Conservation (phyloP, 352 stramenopile species). For the Thraustochytrium sp. region DNA sequence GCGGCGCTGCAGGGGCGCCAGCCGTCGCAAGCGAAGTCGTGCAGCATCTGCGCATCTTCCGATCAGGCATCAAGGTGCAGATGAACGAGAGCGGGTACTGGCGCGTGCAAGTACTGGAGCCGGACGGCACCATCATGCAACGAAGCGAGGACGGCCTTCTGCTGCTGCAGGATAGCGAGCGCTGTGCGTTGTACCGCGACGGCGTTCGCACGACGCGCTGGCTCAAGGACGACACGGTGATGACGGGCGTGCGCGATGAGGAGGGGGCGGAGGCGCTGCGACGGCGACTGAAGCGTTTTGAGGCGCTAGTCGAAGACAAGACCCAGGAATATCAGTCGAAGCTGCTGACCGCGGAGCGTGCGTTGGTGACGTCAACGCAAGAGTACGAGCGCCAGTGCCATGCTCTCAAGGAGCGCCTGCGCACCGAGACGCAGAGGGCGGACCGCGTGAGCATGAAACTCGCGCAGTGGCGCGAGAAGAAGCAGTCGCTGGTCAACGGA, state of each 20-base stretch:
- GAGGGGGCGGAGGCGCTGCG: background rate
- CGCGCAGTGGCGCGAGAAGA: constrained; percentile 14
- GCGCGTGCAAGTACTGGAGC: background rate
- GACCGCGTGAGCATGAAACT: constrained; percentile 5
- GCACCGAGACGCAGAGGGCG: background rate
- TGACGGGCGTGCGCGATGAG: background rate
- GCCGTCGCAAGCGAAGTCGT: background rate
- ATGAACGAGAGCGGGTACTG: background rate
- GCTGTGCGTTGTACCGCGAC: background rate
- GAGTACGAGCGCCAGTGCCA: constrained; percentile 21
- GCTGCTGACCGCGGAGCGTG: background rate
- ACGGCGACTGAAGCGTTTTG: background rate
- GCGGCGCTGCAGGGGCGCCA: background rate
- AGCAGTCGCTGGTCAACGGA: background rate
- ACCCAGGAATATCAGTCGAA: constrained; percentile 13
- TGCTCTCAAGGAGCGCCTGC: background rate
- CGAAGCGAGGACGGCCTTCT: background rate
- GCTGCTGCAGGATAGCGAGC: background rate
- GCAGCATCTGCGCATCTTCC: background rate
- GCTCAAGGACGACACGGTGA: background rate
- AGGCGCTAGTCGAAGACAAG: background rate
- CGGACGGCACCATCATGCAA: constrained; percentile 10
- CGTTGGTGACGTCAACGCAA: constrained; percentile 17
- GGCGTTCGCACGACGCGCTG: background rate
- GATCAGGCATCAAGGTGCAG: background rate